These are phyloP conservation scores for Trichosporon asahii DNA, from an alignment of 1,284 basidiomycete genomes.

Conservation along the genomic window DNA sequence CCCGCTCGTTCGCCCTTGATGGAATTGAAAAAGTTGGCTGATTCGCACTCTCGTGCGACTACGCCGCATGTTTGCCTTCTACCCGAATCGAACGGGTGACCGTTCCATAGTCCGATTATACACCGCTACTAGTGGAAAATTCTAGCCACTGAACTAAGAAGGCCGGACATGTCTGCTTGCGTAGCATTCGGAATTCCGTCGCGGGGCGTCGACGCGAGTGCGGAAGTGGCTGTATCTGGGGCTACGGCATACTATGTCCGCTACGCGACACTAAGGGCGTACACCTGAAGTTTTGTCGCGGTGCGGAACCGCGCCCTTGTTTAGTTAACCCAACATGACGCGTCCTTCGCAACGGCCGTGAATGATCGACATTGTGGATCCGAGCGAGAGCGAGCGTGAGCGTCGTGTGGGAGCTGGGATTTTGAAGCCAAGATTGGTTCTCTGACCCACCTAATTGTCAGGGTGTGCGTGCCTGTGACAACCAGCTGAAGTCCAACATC, in stretches of 20 bases:
- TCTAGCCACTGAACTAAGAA: conserved; percentile 5
- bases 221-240: neutral
- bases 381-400: neutral
- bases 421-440: neutral
- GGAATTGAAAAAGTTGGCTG: neutral
- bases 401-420: neutral
- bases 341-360: neutral
- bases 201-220: neutral
- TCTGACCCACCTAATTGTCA: neutral
- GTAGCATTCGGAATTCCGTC: neutral
- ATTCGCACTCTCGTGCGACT: neutral
- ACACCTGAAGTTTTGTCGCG: too few relatives aligned
- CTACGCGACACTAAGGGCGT: too few relatives aligned
- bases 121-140: conserved; percentile 5
- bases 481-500: neutral
- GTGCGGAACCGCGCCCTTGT: neutral
- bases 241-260: too few relatives aligned
- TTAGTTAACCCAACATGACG: neutral
- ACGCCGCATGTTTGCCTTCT: neutral
- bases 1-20: too few relatives aligned
- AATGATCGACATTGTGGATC: neutral
- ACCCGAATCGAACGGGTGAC: conserved; percentile 12
- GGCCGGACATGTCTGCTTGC: neutral
- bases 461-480: neutral
- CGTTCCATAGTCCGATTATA: conserved; percentile 1